A percentile compares a stretch with the other conserved stretches of the same genome.
phyloP scores from a whole-genome alignment of 305 asterid genomes.

The Rubia occidens region DNA sequence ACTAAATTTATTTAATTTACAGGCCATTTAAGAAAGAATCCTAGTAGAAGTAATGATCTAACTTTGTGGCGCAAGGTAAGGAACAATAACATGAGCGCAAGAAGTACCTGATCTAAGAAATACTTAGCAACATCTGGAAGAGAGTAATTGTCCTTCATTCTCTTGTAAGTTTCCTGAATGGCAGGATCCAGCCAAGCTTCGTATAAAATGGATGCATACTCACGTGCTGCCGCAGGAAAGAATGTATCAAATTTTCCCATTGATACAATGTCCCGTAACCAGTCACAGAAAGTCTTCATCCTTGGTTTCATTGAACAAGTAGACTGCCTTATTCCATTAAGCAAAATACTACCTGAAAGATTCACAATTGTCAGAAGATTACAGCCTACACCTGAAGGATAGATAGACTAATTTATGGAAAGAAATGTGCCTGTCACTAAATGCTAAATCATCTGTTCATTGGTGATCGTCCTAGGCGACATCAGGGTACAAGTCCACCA shows the following conservation, averaged over 20 bases:
- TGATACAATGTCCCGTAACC: slow-evolving; percentile 48
- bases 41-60: background rate
- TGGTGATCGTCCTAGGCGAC: too few relatives aligned
- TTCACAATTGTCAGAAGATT: background rate
- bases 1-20: background rate
- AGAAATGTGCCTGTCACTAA: background rate
- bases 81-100: background rate
- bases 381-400: background rate
- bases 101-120: slow-evolving; percentile 55
- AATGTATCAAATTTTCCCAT: slow-evolving; percentile 42
- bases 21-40: background rate
- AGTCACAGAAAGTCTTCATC: slow-evolving; percentile 44
- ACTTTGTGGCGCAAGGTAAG: background rate
- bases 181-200: slow-evolving; percentile 81
- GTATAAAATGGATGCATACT: slow-evolving; percentile 46
- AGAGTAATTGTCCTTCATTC: slow-evolving; percentile 44
- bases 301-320: slow-evolving; percentile 45
- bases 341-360: slow-evolving; percentile 8
- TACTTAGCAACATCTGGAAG: slow-evolving; percentile 61
- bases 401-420: background rate
- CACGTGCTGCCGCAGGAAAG: slow-evolving; percentile 57
- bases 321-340: slow-evolving; percentile 22
- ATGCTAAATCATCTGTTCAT: background rate
- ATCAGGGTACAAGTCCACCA: background rate
- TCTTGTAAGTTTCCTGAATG: slow-evolving; percentile 67